Conservation (phyloP, 495 filamentous ascomycete species). For the Penicillium herquei region DNA sequence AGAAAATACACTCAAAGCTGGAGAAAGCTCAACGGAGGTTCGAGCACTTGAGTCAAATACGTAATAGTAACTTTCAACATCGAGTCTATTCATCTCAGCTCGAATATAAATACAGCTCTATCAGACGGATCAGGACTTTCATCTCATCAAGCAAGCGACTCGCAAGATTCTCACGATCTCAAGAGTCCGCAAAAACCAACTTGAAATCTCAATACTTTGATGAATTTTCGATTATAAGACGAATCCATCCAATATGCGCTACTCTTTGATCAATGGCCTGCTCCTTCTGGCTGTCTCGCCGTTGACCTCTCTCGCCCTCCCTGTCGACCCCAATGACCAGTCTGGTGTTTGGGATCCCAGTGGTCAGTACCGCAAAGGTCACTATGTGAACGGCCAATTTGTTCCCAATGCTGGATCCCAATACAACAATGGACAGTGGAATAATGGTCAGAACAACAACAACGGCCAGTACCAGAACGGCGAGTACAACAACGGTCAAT, state of each 20-base stretch:
- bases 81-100: conserved; percentile 3
- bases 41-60: conserved; percentile 4
- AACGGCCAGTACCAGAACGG: conserved; percentile 11
- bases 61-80: conserved; percentile 12
- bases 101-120: conserved; percentile 22
- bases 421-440: conserved; percentile 16
- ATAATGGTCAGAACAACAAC: conserved; percentile 12
- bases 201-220: not conserved
- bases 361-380: conserved; percentile 25
- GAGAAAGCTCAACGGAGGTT: conserved; percentile 32
- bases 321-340: conserved; percentile 23
- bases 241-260: conserved; percentile 19
- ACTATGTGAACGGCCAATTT: conserved; percentile 21
- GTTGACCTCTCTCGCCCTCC: conserved; percentile 22
- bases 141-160: conserved; percentile 18
- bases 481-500: conserved; percentile 9
- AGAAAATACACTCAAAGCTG: conserved; percentile 33
- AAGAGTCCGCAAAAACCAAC: conserved; percentile 1
- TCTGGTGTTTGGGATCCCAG: conserved; percentile 23
- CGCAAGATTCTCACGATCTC: conserved; percentile 4
- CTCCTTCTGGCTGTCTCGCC: conserved; percentile 26
- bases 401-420: conserved; percentile 17
- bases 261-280: conserved; percentile 23
- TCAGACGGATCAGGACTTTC: conserved; percentile 5
- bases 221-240: not conserved